Evolutionary conservation across 1,284 basidiomycete genomes (phyloP), one percentile per base, ranked within the genome.

Genomic region (Grifola frondosa): DNA sequence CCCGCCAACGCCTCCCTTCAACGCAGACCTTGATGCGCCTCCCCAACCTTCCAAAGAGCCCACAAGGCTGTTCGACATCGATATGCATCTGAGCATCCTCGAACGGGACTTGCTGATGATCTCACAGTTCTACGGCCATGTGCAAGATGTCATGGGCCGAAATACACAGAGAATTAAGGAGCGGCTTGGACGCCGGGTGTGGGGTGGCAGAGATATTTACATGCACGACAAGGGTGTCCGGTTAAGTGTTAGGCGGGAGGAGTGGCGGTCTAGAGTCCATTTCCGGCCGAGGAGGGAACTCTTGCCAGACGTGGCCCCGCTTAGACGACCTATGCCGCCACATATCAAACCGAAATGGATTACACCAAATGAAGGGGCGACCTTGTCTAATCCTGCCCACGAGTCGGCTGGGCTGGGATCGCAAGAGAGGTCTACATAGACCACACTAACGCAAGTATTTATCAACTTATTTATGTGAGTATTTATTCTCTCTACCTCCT

Each of bases 111-210:
- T 81, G 19, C 48, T 56, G 17, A 70, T 78, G 43, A 64, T 89
- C 20, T 59, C 66, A 38, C 50, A 61, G 1, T 66, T 88, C 40
- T 54, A 65, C 12, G 44, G 58, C 16, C 67, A 67, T 17, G 61
- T 78, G 11, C 63, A 67, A n/a, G 62, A 66, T 10, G 62, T 75
- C 3, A 53, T 78, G 9, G 71, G 65, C 6, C 76, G 83, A n/a
- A 74, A 68, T 17, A 65, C 67, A 2, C 75, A 81, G 46, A 75
- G 84, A 19, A 42, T 78, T 15, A 86, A 86, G 63, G 85, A 89
- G 63, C 70, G 75, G 22, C 64, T 88, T 11, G 84, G 83, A 4
- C 75, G 87, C 12, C 77, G 87, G 15, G 77, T 89, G 3, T 88
- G 84, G 84, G 58, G 48, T 7, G 69, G 61, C 22, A 78, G 77